Base-by-base conservation (phyloP, 495 filamentous ascomycete species). In the Daldinia loculata region DNA sequence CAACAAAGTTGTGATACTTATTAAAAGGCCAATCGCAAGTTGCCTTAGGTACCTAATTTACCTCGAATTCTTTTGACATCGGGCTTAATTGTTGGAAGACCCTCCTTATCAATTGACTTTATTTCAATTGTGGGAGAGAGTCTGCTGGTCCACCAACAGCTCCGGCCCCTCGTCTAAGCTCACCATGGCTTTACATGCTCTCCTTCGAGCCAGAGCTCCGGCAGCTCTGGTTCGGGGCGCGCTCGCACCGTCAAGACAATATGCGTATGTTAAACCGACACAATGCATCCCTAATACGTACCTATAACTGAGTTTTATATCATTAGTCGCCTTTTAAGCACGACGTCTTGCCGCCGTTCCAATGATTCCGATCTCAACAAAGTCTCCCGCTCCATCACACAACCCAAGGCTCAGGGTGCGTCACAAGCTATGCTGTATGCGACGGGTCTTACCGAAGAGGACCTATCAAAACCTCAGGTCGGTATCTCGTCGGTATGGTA, bases 391-490 rank as follows among this genome's bases (percentile, higher is more conserved):
- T 75, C 84, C 75, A 91, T 99, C 84, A 98, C 95, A 43, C 93
- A 98, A 80, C 96, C 93, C 71, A 97, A 95, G 80, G 93, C 95
- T 27, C 95, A 99, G 84, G 95, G 95, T 74, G 95, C 96, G 48
- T 97, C 95, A 34, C 95, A 99, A 84, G 96, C 96, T 64, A 99
- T 99, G 95, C 86, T 99, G 50, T 98, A 98, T 84, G 95, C 92
- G 71, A 97, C 94, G 9, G 95, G 95, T 61, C 79, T 99, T 76
- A 87, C 81, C 14, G 89, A 93, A 69, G 85, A 86, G 50, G 95
- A 97, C 79, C 91, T 98, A 89, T 88, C 87, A 81, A 98, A 98
- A 81, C 90, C 95, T 34, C 95, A 99, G 81, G 91, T 99, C 48
- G 95, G 95, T 61, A 98, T 99, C 76, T 96, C 94, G 22, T 98